Base-by-base conservation (phyloP, 805 yeast genomes). In the Starmera pachycereana region DNA sequence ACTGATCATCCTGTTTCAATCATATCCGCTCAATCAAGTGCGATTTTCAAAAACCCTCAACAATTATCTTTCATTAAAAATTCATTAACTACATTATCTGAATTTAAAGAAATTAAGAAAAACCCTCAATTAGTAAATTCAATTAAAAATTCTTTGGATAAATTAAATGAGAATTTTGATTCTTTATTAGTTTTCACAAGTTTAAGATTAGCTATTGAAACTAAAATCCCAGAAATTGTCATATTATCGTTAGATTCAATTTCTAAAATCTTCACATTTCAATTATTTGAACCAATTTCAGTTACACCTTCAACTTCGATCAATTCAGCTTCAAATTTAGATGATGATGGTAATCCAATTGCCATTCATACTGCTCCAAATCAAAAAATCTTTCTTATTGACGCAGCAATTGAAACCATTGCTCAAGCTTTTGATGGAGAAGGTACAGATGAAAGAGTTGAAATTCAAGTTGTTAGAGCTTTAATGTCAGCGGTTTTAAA, bases 401-500 rank as follows among this genome's bases (percentile, higher is more conserved):
- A 85, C 56, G 82, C 83, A 19, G 87, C 95, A 0, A 83, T 90
- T 33, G 82, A 81, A 47, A 83, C 88, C 12, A 84, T 89, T 18
- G 76, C 92, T 19, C 77, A 81, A 22, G 83, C 95, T 48, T 90
- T 86, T 58, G 85, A 81, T 45, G 95, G 95, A 33, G 98, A 92
- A 59, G 87, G 88, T 2, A 87, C 97, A 0, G 95, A 89, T 56
- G 84, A 84, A 19, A 78, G 73, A 42, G 76, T 94, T 29, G 98
- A 94, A 64, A 64, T 92, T 41, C 98, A 94, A 62, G 90, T 92
- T 11, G 82, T 90, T 29, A 78, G 95, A 53, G 97, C 97, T 0
- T 66, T 94, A 38, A 81, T 90, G 57, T 87, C 92, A 45, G 90
- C 95, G 38, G 81, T 88, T 12, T 68, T 90, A 29, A 83, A 86